These are phyloP conservation scores for Magnolia officinalis DNA, from an alignment of 164 flowering plant genomes.

Conservation along the genomic window DNA sequence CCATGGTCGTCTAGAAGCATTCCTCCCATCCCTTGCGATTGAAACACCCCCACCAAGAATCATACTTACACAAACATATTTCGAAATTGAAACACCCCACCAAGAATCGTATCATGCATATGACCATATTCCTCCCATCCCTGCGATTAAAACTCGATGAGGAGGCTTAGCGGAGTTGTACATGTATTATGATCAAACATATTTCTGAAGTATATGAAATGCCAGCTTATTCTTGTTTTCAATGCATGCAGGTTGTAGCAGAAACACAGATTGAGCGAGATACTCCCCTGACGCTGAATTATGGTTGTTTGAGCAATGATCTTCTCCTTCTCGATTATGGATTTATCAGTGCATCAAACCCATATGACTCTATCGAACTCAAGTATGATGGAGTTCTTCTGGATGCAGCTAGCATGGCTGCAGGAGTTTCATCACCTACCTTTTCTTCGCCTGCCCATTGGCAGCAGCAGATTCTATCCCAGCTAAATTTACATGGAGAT, in stretches of 20 bases:
- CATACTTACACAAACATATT: neutral
- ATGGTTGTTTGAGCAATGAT: slow-evolving; percentile 84
- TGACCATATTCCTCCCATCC: neutral
- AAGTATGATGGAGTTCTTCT: slow-evolving; percentile 78
- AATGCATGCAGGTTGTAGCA: slow-evolving; percentile 73
- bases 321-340: slow-evolving; percentile 89
- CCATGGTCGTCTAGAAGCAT: no score
- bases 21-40: no score
- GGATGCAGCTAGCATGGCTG: slow-evolving; percentile 91
- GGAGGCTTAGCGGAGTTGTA: neutral
- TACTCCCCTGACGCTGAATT: slow-evolving; percentile 60
- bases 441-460: slow-evolving; percentile 80
- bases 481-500: slow-evolving; percentile 64
- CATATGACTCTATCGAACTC: slow-evolving; percentile 81
- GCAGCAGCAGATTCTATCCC: slow-evolving; percentile 62
- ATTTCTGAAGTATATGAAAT: neutral
- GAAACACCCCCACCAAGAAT: neutral
- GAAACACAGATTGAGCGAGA: slow-evolving; percentile 49
- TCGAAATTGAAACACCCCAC: neutral
- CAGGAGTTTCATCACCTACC: slow-evolving; percentile 65
- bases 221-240: slow-evolving; percentile 26
- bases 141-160: neutral
- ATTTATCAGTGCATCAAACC: slow-evolving; percentile 72
- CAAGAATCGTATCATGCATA: neutral
- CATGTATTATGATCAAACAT: neutral